Evolutionary conservation across 2,329 filamentous ascomycete species (phyloP).

Genomic region (Proliferodiscus dingleyae): DNA sequence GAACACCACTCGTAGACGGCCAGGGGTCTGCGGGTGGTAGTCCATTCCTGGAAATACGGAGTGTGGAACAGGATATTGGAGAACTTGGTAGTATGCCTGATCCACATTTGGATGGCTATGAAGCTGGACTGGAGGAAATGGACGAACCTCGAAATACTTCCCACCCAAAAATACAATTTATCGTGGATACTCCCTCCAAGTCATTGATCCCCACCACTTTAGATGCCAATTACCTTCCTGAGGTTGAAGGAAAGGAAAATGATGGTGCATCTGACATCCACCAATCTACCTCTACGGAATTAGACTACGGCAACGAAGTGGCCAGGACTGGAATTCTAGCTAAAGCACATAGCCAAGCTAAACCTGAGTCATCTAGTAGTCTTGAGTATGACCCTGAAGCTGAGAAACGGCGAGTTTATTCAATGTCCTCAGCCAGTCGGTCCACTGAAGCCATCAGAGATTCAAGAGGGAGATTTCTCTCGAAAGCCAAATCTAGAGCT

Average conservation of each 20-base stretch:
- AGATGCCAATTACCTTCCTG: no score
- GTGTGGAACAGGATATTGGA: slow-evolving; percentile 4
- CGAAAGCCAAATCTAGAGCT: neutral
- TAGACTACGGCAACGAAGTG: no score
- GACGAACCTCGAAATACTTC: no score
- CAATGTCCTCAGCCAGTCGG: neutral
- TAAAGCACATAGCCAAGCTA: no score
- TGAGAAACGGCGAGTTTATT: neutral
- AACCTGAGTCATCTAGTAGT: neutral
- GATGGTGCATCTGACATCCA: no score
- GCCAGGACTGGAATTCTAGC: no score
- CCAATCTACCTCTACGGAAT: no score
- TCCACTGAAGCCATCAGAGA: slow-evolving; percentile 2
- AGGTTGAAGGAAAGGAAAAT: no score
- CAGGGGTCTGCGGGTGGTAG: slow-evolving; percentile 34
- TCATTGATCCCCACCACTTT: no score
- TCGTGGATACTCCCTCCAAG: no score
- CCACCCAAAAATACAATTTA: no score
- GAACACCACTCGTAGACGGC: slow-evolving; percentile 31
- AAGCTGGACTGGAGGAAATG: no score
- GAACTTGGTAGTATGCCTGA: slow-evolving; percentile 1
- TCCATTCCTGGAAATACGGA: slow-evolving; percentile 26
- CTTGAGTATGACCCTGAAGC: neutral
- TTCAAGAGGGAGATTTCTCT: slow-evolving; percentile 12
- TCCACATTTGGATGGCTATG: neutral